Conservation (phyloP, 768 basidiomycete genomes). For the Serendipita vermifera region DNA sequence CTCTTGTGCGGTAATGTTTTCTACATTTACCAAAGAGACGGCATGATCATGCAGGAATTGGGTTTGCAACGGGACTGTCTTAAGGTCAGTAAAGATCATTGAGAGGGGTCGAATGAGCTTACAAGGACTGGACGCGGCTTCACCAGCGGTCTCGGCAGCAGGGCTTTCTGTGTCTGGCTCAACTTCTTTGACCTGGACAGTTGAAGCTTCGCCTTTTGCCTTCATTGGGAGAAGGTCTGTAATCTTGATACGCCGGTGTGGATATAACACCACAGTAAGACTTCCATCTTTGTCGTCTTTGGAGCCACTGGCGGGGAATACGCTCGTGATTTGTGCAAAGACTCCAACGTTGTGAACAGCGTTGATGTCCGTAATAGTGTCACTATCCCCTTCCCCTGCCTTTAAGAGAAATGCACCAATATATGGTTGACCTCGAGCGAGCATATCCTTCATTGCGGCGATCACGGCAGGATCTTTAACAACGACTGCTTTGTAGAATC, state of each 20-base stretch:
- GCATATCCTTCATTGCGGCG: constrained; percentile 88
- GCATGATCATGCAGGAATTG: constrained; percentile 70
- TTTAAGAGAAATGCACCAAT: constrained; percentile 93
- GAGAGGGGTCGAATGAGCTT: not conserved
- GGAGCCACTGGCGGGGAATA: constrained; percentile 48
- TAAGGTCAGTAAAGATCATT: not conserved
- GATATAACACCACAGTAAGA: constrained; percentile 89
- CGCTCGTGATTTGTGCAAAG: constrained; percentile 92
- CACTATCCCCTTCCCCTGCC: constrained; percentile 84
- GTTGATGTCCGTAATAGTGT: constrained; percentile 78
- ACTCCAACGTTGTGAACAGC: constrained; percentile 89
- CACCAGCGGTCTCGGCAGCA: not conserved
- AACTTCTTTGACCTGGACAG: constrained; percentile 26
- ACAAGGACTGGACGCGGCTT: constrained; percentile 8
- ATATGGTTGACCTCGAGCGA: constrained; percentile 93
- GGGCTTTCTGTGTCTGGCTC: constrained; percentile 29
- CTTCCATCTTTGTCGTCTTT: constrained; percentile 66
- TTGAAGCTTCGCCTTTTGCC: constrained; percentile 29
- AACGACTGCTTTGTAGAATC: constrained; percentile 97
- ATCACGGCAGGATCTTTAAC: constrained; percentile 84
- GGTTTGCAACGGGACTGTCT: constrained; percentile 55
- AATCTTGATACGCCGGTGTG: constrained; percentile 79
- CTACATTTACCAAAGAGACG: constrained; percentile 80
- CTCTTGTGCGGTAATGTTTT: constrained; percentile 66
- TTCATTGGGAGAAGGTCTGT: constrained; percentile 65